Conservation (phyloP, 129 eudicot genomes). For the Flaveria trinervia region DNA sequence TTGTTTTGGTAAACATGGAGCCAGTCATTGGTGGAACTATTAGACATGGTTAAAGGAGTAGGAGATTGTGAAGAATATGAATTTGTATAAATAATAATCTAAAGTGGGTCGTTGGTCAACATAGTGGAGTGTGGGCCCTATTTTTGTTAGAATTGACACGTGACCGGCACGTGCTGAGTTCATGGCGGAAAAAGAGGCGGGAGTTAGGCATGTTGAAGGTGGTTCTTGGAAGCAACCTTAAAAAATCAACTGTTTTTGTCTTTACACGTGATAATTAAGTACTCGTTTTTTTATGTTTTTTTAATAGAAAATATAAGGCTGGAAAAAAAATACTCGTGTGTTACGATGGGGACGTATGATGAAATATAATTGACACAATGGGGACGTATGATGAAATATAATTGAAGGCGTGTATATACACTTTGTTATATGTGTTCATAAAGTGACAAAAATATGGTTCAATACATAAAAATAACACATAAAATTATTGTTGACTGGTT, state of each 20-base stretch:
- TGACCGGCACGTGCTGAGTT: conserved; percentile 39
- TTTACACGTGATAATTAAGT: conserved; percentile 16
- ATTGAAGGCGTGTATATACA: too few relatives aligned
- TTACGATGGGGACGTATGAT: too few relatives aligned
- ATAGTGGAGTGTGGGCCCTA: conserved; percentile 12
- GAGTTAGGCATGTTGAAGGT: conserved; percentile 29
- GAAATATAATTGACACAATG: too few relatives aligned
- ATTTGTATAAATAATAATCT: conserved; percentile 23
- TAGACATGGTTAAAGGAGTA: conserved; percentile 33
- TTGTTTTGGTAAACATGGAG: conserved; percentile 38
- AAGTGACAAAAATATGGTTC: too few relatives aligned
- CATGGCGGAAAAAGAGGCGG: conserved; percentile 34
- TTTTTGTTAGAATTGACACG: conserved; percentile 17
- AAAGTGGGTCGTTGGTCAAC: conserved; percentile 38
- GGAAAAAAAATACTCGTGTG: too few relatives aligned
- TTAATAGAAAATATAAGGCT: too few relatives aligned
- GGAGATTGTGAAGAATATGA: conserved; percentile 22
- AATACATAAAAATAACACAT: too few relatives aligned
- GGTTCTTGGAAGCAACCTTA: conserved; percentile 36
- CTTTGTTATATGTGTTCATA: too few relatives aligned
- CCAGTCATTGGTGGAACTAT: conserved; percentile 41
- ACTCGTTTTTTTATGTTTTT: neutral
- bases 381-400: too few relatives aligned
- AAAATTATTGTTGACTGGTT: too few relatives aligned
- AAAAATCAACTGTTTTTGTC: conserved; percentile 28